Evolutionary conservation across 192 early-diverging fungal species (phyloP), one percentile per base, ranked within the genome.

Genomic region (Coemansia sp.): DNA sequence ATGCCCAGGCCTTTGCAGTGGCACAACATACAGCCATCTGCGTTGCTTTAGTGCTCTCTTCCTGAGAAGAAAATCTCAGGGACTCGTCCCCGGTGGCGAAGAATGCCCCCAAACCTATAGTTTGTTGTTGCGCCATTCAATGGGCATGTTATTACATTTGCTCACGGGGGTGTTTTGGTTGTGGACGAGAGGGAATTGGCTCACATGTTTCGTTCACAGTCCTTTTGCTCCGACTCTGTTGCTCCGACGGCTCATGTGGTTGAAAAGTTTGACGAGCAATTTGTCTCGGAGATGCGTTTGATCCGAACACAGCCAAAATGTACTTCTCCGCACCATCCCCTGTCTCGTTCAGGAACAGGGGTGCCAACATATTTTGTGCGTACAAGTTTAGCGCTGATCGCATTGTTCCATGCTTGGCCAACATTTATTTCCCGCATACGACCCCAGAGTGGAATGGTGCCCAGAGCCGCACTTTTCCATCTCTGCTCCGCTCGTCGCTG

Each of bases 121-220:
- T 53, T 21, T 16, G 21, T 9, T 23, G 51, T 9, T 52, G 50
- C 27, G 41, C 41, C 48, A 21, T 21, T 49, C 19, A 38, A 37
- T 57, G 55, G 17, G 29, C 55, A 19, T 31, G 55, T 57, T 57
- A 57, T 57, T 57, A 57, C 55, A 57, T 57, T 57, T 57, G 55
- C 29, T 57, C 55, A 57, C 55, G 55, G 31, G 55, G 55, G 17
- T 17, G 14, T 4, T 31, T 56, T 22, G 21, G 23, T 55, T 55
- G 51, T 55, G 31, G 7, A 6, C 6, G 31, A 29, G 27, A 29
- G 27, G 27, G 27, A 6, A 6, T 54, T 22, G 21, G 22, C 2
- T 27, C 52, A 12, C 22, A 26, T 11, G 43, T 45, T 45, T 25
- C 17, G 11, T 2, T 55, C 31, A 17, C 29, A 16, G 25, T 26